Base-by-base conservation (phyloP, 208 protist genomes). In the Leishmania lainsoni region DNA sequence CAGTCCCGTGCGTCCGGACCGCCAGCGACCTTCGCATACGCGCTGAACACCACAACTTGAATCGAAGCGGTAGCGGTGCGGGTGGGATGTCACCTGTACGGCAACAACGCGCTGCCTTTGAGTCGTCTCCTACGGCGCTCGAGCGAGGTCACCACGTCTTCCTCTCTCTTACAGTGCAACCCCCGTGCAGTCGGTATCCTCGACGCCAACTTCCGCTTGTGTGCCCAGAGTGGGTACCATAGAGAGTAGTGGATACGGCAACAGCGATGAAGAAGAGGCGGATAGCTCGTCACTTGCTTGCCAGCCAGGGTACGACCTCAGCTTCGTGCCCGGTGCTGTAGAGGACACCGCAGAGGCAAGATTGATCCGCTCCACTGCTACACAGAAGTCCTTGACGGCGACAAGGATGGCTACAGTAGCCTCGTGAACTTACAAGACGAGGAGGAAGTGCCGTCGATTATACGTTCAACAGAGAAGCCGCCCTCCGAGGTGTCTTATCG, bases 261-360 rank as follows among this genome's bases (percentile, higher is more conserved):
- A 22, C 58, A n/a, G 9, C n/a, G 49, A 65, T 17, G 48, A 63
- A 6, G 71, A 71, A 22, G 71, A 76, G 69, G 42, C 12, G 29
- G 35, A 61, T 65, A 29, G 32, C 26, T 73, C n/a, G 29, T 35
- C 68, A 58, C 35, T 29, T 26, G 69, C 32, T 39, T 35, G n/a
- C 22, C 54, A 35, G 22, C 54, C 22, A 22, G 32, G 20, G 54
- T 81, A 81, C 71, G 78, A 81, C 58, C 56, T 81, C 16, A 72
- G 59, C 29, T 76, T 42, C 22, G 14, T 54, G 5, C 16, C 48
- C 8, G n/a, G n/a, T 22, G 9, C 45, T 26, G 42, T 56, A 12
- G 45, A 56, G 26, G 70, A 56, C 6, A 17, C 48, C n/a, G 39
- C 39, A 26, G 48, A 48, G 39, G 66, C 14, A 42, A 22, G 39